A percentile compares a stretch with the other conserved stretches of the same genome.
Conservation (phyloP, 2,329 filamentous ascomycete species). For the Diatrype stigma region DNA sequence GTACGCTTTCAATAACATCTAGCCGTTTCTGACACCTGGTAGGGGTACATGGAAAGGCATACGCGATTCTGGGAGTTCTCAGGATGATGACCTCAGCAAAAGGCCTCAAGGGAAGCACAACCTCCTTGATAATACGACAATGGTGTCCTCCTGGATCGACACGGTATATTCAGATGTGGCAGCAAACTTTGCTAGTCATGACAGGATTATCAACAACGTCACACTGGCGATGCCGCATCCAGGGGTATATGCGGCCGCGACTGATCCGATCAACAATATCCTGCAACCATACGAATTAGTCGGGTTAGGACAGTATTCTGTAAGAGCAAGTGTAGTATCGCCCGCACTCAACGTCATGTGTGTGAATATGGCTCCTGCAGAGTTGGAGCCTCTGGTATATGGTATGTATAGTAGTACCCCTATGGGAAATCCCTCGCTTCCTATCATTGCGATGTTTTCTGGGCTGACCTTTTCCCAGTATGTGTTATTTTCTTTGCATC, state of each 20-base stretch:
- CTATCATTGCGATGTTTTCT: neutral
- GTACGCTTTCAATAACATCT: neutral
- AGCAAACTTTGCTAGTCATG: conserved; percentile 41
- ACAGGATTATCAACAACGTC: conserved; percentile 68
- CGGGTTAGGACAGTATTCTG: conserved; percentile 64
- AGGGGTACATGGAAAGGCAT: conserved; percentile 49
- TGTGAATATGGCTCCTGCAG: conserved; percentile 55
- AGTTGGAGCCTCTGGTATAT: conserved; percentile 61
- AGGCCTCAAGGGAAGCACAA: conserved; percentile 60
- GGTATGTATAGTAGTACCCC: neutral
- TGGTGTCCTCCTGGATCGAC: conserved; percentile 67
- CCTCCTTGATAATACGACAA: conserved; percentile 68
- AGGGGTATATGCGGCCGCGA: conserved; percentile 61
- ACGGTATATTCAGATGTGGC: conserved; percentile 48
- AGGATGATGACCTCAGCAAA: conserved; percentile 33
- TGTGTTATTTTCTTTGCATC: neutral
- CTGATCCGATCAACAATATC: conserved; percentile 58
- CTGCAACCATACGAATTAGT: conserved; percentile 62
- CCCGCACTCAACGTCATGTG: conserved; percentile 71
- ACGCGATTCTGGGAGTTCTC: conserved; percentile 38
- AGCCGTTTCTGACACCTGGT: conserved; percentile 21
- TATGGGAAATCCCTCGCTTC: neutral
- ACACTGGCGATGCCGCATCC: conserved; percentile 74
- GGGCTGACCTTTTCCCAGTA: neutral
- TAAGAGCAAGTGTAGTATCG: conserved; percentile 65